These are phyloP conservation scores for Aspergillus sp. DNA, from an alignment of 2,329 filamentous ascomycete species.

Conservation along the genomic window DNA sequence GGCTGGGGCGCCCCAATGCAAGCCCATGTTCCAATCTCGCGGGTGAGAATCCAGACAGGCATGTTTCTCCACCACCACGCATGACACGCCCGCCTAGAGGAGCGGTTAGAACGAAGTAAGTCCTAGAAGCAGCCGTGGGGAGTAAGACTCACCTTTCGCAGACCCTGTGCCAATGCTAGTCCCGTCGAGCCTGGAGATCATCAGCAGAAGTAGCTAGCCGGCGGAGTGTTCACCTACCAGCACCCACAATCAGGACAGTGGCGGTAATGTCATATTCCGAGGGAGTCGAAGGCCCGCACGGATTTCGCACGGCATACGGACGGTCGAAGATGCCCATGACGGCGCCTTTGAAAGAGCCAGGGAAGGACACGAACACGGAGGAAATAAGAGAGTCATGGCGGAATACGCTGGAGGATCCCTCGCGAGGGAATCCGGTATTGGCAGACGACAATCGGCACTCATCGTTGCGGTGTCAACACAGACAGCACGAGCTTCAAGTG, in stretches of 20 bases:
- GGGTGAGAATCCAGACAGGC: conserved; percentile 9
- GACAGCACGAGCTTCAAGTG: no score
- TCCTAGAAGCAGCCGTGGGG: neutral
- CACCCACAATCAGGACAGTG: conserved; percentile 11
- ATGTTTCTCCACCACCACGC: conserved; percentile 18
- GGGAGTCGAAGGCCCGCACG: neutral
- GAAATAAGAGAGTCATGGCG: neutral
- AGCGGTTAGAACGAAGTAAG: neutral
- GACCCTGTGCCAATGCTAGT: conserved; percentile 32
- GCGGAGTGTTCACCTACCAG: conserved; percentile 5
- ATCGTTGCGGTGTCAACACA: no score
- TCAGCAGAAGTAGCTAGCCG: neutral
- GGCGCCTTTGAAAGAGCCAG: neutral
- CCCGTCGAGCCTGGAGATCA: conserved; percentile 29
- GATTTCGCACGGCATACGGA: neutral
- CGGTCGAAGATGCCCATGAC: neutral
- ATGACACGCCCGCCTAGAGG: conserved; percentile 14
- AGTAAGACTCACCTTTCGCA: conserved; percentile 26
- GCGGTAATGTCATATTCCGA: neutral
- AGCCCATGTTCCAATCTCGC: conserved; percentile 26
- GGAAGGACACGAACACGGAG: neutral
- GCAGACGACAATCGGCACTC: no score
- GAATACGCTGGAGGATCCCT: no score
- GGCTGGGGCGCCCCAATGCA: conserved; percentile 21
- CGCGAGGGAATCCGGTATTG: no score